These are phyloP conservation scores for Halophytophthora batemanensis DNA, from an alignment of 352 stramenopile species.

Conservation along the genomic window DNA sequence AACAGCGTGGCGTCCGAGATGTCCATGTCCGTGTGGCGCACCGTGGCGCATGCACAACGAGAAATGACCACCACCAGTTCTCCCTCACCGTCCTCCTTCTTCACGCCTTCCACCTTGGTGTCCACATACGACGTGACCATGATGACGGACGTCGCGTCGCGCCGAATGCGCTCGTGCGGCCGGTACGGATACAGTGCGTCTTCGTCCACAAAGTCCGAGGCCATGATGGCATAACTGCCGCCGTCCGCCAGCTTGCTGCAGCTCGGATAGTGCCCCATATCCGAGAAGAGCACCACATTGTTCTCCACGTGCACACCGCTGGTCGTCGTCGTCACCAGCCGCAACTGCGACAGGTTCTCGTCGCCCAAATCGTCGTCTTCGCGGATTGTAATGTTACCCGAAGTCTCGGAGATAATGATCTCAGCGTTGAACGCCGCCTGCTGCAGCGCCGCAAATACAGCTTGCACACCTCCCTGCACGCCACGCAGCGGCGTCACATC, in stretches of 20 bases:
- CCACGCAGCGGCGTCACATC: slow-evolving; percentile 37
- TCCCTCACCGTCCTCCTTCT: slow-evolving; percentile 9
- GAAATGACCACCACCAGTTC: slow-evolving; percentile 29
- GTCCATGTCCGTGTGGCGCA: slow-evolving; percentile 14
- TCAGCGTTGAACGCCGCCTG: slow-evolving; percentile 37
- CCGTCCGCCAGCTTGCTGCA: slow-evolving; percentile 11
- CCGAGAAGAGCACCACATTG: slow-evolving; percentile 32
- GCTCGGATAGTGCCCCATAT: slow-evolving; percentile 14
- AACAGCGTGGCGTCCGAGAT: slow-evolving; percentile 12
- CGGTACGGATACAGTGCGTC: slow-evolving; percentile 35
- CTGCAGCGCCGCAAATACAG: slow-evolving; percentile 35
- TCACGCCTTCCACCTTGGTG: slow-evolving; percentile 13
- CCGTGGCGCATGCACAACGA: slow-evolving; percentile 21
- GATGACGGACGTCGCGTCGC: slow-evolving; percentile 32
- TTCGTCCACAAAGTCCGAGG: slow-evolving; percentile 34
- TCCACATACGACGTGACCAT: slow-evolving; percentile 21
- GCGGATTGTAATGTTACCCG: slow-evolving; percentile 36
- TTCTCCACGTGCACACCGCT: slow-evolving; percentile 32
- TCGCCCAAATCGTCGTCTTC: slow-evolving; percentile 31
- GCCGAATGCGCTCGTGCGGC: slow-evolving; percentile 21
- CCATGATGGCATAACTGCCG: slow-evolving; percentile 25
- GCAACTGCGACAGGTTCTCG: slow-evolving; percentile 28
- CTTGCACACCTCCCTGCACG: slow-evolving; percentile 19
- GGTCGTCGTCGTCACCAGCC: slow-evolving; percentile 29
- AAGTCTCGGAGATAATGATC: slow-evolving; percentile 38